These are phyloP conservation scores for Thermomucor indicae-seudaticae DNA, from an alignment of 371 early-diverging fungal genomes.

Conservation along the genomic window DNA sequence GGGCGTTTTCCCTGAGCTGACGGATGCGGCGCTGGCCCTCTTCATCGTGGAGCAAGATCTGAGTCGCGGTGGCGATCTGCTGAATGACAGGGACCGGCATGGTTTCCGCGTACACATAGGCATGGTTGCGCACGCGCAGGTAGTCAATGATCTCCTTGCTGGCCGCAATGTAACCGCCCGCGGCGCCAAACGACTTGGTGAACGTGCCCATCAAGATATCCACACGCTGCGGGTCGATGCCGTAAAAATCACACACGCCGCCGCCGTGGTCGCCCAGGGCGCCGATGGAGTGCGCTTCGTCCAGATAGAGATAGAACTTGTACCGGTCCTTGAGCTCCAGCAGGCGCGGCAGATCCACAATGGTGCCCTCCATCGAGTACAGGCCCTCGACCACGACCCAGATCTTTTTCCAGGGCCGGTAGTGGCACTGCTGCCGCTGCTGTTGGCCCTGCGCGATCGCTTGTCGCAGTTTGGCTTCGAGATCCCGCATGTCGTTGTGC, in stretches of 20 bases:
- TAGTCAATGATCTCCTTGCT: conserved; percentile 78
- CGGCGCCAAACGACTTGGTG: conserved; percentile 99
- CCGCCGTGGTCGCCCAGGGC: conserved; percentile 93
- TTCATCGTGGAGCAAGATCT: conserved; percentile 49
- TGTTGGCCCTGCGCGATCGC: conserved; percentile 99
- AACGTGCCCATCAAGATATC: conserved; percentile 99
- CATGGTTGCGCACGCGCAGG: conserved; percentile 79
- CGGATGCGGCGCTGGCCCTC: conserved; percentile 85
- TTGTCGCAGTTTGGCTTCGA: conserved; percentile 87
- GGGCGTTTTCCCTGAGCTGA: conserved; percentile 80
- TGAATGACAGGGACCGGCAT: conserved; percentile 90
- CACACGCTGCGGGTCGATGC: conserved; percentile 84
- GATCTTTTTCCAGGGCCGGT: conserved; percentile 99
- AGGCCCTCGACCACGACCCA: conserved; percentile 98
- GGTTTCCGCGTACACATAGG: conserved; percentile 91
- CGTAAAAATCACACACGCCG: conserved; percentile 97
- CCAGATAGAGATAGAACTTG: conserved; percentile 96
- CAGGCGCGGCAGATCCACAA: conserved; percentile 88
- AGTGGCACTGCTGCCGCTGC: conserved; percentile 94
- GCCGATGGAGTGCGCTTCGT: conserved; percentile 99
- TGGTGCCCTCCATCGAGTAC: conserved; percentile 99
- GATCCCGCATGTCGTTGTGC: conserved; percentile 86
- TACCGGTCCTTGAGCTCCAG: conserved; percentile 93
- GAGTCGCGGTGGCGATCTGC: conserved; percentile 90
- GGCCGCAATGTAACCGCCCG: conserved; percentile 97